A percentile compares a stretch with the other conserved stretches of the same genome.
phyloP scores from a whole-genome alignment of 345 rosid species.

The Citrus glauca region DNA sequence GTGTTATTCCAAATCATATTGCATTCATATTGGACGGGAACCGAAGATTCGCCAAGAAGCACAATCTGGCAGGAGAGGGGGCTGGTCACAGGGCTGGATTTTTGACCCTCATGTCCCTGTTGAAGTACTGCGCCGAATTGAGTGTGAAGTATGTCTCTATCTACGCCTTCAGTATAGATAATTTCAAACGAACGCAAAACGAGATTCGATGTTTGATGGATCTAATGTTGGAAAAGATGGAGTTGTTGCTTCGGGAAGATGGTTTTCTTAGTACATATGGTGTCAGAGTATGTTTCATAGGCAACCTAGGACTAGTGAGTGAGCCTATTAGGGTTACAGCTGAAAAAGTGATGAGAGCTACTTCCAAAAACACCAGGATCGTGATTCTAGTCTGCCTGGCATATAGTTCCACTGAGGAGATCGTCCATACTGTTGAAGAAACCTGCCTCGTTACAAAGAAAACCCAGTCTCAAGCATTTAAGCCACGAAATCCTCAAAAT shows the following conservation, averaged over 20 bases:
- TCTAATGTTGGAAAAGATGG: constrained; percentile 64
- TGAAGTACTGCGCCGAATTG: constrained; percentile 65
- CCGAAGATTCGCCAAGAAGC: constrained; percentile 44
- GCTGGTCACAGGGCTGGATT: constrained; percentile 68
- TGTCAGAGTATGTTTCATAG: constrained; percentile 43
- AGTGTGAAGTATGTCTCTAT: constrained; percentile 58
- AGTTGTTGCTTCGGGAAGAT: constrained; percentile 48
- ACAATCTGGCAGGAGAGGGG: constrained; percentile 27
- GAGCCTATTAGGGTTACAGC: constrained; percentile 41
- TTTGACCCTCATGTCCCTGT: constrained; percentile 42
- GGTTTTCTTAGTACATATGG: constrained; percentile 49
- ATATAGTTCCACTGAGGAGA: constrained; percentile 31
- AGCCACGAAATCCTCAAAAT: background rate
- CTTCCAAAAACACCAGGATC: constrained; percentile 31
- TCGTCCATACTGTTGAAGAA: background rate
- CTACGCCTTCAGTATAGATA: constrained; percentile 74
- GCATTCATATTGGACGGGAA: constrained; percentile 82
- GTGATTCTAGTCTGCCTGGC: constrained; percentile 52
- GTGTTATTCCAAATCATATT: constrained; percentile 52
- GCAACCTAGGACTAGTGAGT: constrained; percentile 46
- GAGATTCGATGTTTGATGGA: constrained; percentile 67
- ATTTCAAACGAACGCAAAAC: constrained; percentile 52
- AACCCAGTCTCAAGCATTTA: background rate
- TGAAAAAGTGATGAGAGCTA: constrained; percentile 51
- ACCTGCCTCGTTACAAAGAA: background rate